A percentile compares a stretch with the other conserved stretches of the same genome.
Conservation (phyloP, 257 asterid genomes). For the Mitragyna speciosa region DNA sequence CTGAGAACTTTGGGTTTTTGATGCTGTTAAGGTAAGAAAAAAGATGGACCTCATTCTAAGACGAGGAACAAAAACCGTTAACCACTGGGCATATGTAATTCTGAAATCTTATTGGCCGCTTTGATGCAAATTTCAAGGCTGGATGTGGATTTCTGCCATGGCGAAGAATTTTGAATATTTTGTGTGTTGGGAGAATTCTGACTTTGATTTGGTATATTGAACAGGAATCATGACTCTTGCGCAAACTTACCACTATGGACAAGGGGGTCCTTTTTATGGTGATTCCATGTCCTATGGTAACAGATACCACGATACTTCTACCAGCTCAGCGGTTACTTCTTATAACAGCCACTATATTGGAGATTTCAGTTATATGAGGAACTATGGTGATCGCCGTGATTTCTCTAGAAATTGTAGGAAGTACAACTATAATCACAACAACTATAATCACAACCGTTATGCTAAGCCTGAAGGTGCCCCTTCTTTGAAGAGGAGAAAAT, state of each 20-base stretch:
- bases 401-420: conserved; percentile 32
- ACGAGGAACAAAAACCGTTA: not conserved
- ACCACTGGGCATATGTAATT: not conserved
- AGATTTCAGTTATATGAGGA: conserved; percentile 26
- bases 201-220: conserved; percentile 21
- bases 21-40: not conserved
- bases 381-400: conserved; percentile 31
- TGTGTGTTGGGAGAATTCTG: not conserved
- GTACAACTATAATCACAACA: conserved; percentile 35
- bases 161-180: not conserved
- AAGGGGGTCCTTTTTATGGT: conserved; percentile 45
- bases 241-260: conserved; percentile 41
- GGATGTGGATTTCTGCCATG: not conserved
- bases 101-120: not conserved
- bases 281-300: conserved; percentile 46
- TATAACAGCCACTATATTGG: conserved; percentile 30
- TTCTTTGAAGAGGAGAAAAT: conserved; percentile 68
- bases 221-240: conserved; percentile 69
- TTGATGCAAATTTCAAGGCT: not conserved
- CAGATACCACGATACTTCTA: conserved; percentile 38
- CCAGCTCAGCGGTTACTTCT: conserved; percentile 29
- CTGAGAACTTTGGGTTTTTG: not conserved
- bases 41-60: not conserved
- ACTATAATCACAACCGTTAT: conserved; percentile 30
- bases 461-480: conserved; percentile 46